These are phyloP conservation scores for Lachnellula hyalina DNA, from an alignment of 2,329 filamentous ascomycete genomes.

Conservation along the genomic window DNA sequence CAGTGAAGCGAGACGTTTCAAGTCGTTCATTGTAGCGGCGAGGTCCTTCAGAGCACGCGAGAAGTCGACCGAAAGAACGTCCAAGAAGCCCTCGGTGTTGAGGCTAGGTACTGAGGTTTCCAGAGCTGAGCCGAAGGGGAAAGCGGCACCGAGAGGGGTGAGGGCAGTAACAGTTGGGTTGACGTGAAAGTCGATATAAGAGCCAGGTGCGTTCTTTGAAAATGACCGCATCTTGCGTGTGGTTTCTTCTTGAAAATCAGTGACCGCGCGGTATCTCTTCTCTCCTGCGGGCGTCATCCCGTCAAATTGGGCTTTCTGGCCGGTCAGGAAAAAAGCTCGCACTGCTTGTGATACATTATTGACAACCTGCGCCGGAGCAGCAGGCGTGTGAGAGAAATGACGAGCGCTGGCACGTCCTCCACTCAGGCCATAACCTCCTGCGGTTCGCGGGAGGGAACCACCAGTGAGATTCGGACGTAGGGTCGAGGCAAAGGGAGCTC, in stretches of 20 bases:
- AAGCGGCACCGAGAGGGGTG: constrained; percentile 57
- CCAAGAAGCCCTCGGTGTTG: constrained; percentile 77
- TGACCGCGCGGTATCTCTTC: constrained; percentile 75
- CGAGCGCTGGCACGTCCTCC: constrained; percentile 64
- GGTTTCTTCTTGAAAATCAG: constrained; percentile 66
- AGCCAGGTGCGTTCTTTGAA: constrained; percentile 58
- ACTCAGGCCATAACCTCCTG: constrained; percentile 81
- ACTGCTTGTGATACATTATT: constrained; percentile 94
- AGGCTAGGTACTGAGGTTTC: constrained; percentile 53
- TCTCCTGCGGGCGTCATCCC: constrained; percentile 69
- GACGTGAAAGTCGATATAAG: constrained; percentile 82
- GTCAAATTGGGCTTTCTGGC: constrained; percentile 82
- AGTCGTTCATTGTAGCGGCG: constrained; percentile 70
- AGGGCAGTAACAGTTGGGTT: constrained; percentile 88
- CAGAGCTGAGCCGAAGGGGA: constrained; percentile 40
- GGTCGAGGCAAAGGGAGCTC: constrained; percentile 81
- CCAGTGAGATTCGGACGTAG: constrained; percentile 90
- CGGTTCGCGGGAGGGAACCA: constrained; percentile 75
- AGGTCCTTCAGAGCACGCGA: constrained; percentile 80
- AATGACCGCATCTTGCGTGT: constrained; percentile 59
- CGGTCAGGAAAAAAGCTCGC: constrained; percentile 86
- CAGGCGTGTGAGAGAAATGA: constrained; percentile 86
- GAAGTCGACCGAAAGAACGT: constrained; percentile 83
- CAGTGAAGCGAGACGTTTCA: constrained; percentile 68
- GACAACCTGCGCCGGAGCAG: constrained; percentile 81